Conservation (phyloP, 495 filamentous ascomycete genomes). For the Aspergillus nidulans region DNA sequence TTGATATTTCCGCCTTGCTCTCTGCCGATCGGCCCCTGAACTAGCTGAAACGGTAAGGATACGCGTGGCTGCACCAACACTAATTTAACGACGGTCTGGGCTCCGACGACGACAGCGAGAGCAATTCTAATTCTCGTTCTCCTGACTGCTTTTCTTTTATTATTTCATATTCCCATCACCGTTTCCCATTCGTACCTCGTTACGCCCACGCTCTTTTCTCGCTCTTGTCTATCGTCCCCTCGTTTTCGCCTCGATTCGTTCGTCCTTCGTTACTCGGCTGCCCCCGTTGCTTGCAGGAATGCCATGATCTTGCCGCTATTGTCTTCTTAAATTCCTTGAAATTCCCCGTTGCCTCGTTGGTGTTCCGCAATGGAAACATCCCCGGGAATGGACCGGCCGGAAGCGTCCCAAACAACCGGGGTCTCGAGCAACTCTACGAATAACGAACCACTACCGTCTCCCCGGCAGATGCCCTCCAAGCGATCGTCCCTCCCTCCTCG, state of each 20-base stretch:
- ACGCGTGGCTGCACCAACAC: conserved; percentile 17
- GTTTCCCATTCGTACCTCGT: background rate
- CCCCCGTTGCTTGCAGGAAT: background rate
- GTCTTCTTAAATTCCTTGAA: conserved; percentile 3
- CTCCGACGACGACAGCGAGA: background rate
- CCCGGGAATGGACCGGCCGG: conserved; percentile 34
- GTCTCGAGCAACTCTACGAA: conserved; percentile 11
- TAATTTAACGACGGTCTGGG: conserved; percentile 14
- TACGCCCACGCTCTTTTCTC: background rate
- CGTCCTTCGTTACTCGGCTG: conserved; percentile 3
- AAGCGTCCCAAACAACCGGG: conserved; percentile 32
- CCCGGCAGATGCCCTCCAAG: conserved; percentile 26
- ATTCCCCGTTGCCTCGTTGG: conserved; percentile 8
- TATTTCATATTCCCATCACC: background rate
- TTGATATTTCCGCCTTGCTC: background rate
- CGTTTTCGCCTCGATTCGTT: background rate
- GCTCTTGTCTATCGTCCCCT: background rate
- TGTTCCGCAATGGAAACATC: conserved; percentile 37
- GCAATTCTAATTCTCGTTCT: background rate
- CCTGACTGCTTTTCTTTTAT: background rate
- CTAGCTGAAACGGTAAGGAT: conserved; percentile 20
- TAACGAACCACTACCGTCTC: conserved; percentile 5
- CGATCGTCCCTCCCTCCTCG: conserved; percentile 50
- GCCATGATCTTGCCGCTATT: conserved; percentile 10
- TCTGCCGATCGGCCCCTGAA: conserved; percentile 18